These are phyloP conservation scores for Vitellaria paradoxa DNA, from an alignment of 179 eudicot species.

Conservation along the genomic window DNA sequence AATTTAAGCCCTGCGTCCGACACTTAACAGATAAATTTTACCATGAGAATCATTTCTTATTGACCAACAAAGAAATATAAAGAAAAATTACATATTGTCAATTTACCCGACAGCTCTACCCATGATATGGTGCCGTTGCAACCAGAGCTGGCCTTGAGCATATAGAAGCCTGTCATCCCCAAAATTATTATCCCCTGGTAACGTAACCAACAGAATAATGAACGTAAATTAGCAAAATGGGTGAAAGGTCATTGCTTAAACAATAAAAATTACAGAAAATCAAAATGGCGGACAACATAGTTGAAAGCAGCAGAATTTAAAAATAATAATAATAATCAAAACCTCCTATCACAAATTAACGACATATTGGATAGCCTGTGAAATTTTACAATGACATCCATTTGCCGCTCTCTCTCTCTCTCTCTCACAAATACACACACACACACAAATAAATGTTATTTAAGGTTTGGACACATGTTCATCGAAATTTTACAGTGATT, in stretches of 20 bases:
- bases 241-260: background rate
- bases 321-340: too few species aligned
- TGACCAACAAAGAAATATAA: background rate
- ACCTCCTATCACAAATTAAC: too few species aligned
- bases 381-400: background rate
- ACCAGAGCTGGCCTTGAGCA: slow-evolving; percentile 75
- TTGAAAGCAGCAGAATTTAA: too few species aligned
- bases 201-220: slow-evolving; percentile 6
- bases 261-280: background rate
- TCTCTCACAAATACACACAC: too few species aligned
- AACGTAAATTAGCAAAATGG: background rate
- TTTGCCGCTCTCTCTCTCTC: too few species aligned
- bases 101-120: slow-evolving; percentile 86
- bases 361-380: too few species aligned
- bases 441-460: too few species aligned
- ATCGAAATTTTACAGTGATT: too few species aligned
- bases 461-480: too few species aligned
- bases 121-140: slow-evolving; percentile 63
- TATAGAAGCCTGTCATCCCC: slow-evolving; percentile 71
- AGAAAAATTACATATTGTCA: background rate
- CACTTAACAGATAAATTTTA: background rate
- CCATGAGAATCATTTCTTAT: background rate
- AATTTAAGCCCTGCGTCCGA: too few species aligned
- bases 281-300: background rate
- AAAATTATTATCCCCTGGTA: slow-evolving; percentile 63